phyloP scores from a whole-genome alignment of 208 protist genomes.

The Acanthamoeba rhysodes region DNA sequence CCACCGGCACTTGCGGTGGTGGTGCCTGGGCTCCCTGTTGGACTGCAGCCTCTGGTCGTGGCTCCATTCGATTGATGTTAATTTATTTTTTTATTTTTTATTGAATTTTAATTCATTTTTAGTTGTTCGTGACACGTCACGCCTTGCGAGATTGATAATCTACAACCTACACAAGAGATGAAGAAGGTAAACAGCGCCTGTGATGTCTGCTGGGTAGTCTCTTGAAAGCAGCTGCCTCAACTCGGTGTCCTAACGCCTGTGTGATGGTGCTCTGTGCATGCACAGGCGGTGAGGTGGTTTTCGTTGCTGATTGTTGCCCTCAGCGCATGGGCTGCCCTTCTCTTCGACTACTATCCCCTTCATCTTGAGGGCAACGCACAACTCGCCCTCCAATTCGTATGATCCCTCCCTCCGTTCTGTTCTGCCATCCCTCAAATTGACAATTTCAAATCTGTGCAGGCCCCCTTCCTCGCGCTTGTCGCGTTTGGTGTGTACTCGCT shows the following conservation, averaged over 20 bases:
- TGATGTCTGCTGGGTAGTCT: too few species aligned
- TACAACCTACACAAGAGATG: too few species aligned
- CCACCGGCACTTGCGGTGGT: not conserved
- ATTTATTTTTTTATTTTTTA: not conserved
- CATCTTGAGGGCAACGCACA: slow-evolving; percentile 37
- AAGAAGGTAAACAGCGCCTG: too few species aligned
- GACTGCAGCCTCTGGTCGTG: not conserved
- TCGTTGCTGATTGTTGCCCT: not conserved
- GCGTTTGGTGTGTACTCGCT: slow-evolving; percentile 63
- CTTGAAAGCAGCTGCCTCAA: too few species aligned
- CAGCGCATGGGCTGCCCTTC: not conserved
- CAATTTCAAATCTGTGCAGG: not conserved
- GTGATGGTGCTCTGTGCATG: too few species aligned
- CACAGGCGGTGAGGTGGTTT: slow-evolving; percentile 7
- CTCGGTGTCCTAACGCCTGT: too few species aligned
- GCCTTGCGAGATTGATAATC: too few species aligned
- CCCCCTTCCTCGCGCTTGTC: slow-evolving; percentile 42
- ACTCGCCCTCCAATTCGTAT: slow-evolving; percentile 35
- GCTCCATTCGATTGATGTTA: not conserved
- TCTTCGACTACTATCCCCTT: slow-evolving; percentile 16
- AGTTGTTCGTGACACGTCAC: too few species aligned
- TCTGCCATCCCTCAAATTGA: not conserved
- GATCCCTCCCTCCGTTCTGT: not conserved
- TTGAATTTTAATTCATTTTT: not conserved
- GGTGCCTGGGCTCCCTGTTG: not conserved